A percentile compares a stretch with the other conserved stretches of the same genome.
phyloP scores from a whole-genome alignment of 2,329 filamentous ascomycete species.

The Aspergillus awamori region DNA sequence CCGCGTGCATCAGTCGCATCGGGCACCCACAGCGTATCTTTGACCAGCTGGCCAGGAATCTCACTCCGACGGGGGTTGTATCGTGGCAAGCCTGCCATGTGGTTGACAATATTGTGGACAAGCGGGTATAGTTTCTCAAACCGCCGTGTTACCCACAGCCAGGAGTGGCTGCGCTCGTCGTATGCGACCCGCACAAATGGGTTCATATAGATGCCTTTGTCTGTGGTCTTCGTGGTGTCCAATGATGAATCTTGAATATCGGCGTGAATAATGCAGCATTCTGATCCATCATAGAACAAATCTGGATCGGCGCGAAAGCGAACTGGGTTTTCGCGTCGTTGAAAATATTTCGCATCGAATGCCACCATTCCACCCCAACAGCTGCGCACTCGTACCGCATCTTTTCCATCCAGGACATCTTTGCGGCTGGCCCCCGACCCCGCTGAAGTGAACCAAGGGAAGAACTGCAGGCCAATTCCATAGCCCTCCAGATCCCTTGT shows the following conservation, averaged over 20 bases:
- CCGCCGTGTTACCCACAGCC: slow-evolving; percentile 61
- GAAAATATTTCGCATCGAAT: slow-evolving; percentile 50
- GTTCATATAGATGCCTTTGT: slow-evolving; percentile 70
- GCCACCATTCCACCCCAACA: slow-evolving; percentile 77
- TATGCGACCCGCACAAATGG: slow-evolving; percentile 75
- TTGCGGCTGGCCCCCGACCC: slow-evolving; percentile 56
- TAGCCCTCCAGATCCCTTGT: slow-evolving; percentile 70
- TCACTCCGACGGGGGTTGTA: slow-evolving; percentile 64
- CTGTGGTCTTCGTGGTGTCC: slow-evolving; percentile 32
- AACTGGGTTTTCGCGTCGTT: slow-evolving; percentile 44
- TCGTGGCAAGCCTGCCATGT: slow-evolving; percentile 59
- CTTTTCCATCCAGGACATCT: slow-evolving; percentile 61
- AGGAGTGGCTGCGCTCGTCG: slow-evolving; percentile 56
- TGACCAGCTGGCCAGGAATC: slow-evolving; percentile 54
- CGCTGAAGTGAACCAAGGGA: slow-evolving; percentile 65
- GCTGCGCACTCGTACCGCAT: slow-evolving; percentile 66
- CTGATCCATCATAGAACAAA: slow-evolving; percentile 63
- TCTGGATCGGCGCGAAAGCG: slow-evolving; percentile 62
- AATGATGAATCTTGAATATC: slow-evolving; percentile 45
- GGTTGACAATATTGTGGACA: slow-evolving; percentile 61
- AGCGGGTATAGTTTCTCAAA: slow-evolving; percentile 66
- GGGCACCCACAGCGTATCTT: slow-evolving; percentile 36
- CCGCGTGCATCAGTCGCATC: slow-evolving; percentile 24
- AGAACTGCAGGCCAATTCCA: slow-evolving; percentile 69
- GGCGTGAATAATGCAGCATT: slow-evolving; percentile 62